Conservation (phyloP, 345 rosid genomes). For the Boechera stricta region DNA sequence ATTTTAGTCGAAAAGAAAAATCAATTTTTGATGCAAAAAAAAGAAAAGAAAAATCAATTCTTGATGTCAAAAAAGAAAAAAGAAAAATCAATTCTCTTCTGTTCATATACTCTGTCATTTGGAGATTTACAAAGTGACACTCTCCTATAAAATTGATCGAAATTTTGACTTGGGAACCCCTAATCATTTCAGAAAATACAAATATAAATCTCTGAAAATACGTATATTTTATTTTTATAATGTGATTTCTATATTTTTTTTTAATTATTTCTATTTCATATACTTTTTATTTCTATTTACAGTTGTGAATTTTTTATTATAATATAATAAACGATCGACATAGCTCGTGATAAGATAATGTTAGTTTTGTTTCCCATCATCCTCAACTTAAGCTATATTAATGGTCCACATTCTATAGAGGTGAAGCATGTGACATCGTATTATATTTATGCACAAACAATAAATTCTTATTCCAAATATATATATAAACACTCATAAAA, state of each 20-base stretch:
- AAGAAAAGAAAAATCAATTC: no score
- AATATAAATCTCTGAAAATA: neutral
- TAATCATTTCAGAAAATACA: neutral
- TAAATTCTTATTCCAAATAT: conserved; percentile 14
- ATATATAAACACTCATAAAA: conserved; percentile 11
- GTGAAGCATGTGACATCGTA: conserved; percentile 45
- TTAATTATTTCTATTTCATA: neutral
- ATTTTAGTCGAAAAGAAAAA: neutral
- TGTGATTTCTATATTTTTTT: neutral
- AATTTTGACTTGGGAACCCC: neutral
- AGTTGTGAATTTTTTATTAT: conserved; percentile 3
- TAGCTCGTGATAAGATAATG: conserved; percentile 47
- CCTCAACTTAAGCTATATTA: conserved; percentile 39
- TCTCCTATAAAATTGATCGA: neutral
- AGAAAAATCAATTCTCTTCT: neutral
- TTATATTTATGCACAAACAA: conserved; percentile 30
- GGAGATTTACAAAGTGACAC: neutral
- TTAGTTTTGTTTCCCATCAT: conserved; percentile 36
- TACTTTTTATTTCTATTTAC: neutral
- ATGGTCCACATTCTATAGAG: conserved; percentile 50
- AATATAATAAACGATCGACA: conserved; percentile 30
- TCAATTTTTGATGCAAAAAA: no score
- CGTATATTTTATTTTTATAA: conserved; percentile 10
- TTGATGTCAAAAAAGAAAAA: no score
- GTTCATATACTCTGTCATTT: neutral